Base-by-base conservation (phyloP, 179 eudicot genomes). In the Carnegiea gigantea region DNA sequence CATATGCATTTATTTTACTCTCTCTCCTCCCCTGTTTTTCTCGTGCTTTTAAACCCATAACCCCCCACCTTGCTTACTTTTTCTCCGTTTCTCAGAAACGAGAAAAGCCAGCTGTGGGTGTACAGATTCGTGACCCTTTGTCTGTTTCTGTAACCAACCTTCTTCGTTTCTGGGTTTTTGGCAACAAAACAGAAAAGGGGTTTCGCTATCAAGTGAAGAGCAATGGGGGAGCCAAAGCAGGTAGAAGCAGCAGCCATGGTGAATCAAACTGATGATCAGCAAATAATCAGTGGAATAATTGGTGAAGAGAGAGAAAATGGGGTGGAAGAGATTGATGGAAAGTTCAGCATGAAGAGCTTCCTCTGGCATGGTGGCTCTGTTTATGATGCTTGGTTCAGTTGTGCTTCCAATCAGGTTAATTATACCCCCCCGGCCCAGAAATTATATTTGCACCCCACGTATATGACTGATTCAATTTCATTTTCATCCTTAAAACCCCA, bases 321-420 rank as follows among this genome's bases (percentile, higher is more conserved):
- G 77, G n/a, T 57, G 62, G 62, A 57, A 57, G 73, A 78, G 1
- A 78, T 49, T 2, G 79, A 84, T 4, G 83, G 90, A 18, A 53
- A 84, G 30, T 92, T 92, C 38, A 91, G 89, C 67, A 73, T 93
- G 79, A 90, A 89, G 83, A 90, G 82, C 78, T 60, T 90, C 46
- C 88, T 95, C 28, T 95, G 98, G 98, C 97, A 95, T 88, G 98
- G 98, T 43, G 98, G 98, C 71, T 95, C 98, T 83, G 96, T 87
- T 80, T 93, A 91, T 88, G 98, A 95, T 82, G 98, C 97, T 70
- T 93, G 97, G 97, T 93, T 95, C 75, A 95, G 96, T 17, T 95
- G 95, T 76, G 87, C 94, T 64, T 93, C 97, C 51, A 95, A 93
- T 88, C 98, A 92, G 86, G 97, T 93, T 33, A 33, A 33, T 33